Evolutionary conservation across 768 basidiomycete species (phyloP), one percentile per base, ranked within the genome.

Genomic region (Leucocoprinus sp.): DNA sequence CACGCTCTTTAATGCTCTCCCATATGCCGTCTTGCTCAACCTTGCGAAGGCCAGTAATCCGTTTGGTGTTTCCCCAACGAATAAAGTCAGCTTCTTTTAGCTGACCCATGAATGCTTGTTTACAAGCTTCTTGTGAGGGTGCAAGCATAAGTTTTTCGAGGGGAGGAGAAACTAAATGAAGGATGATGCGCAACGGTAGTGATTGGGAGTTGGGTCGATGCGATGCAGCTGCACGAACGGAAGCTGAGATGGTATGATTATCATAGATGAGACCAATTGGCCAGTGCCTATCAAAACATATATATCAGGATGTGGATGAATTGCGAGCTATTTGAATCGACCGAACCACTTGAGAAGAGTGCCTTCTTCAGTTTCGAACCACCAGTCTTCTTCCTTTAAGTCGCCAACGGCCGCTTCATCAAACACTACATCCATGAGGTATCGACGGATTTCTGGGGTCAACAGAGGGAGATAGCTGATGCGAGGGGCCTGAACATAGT

Each of bases 1-100:
- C 59, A 97, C 95, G 90, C 56, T 91, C 85, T 66, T 84, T 84
- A 52, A 99, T 85, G 6, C 93, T 93, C 55, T 96, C 92, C 96
- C 96, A 99, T 45, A 97, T 78, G 0, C 84, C 91, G 60, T 99
- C 96, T 59, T 98, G 89, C 57, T 98, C 95, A 19, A 76, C 80
- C 61, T 93, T 90, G 43, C 92, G 68, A 26, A 99, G 71, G 14
- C 87, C 80, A 1, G 92, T 97, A 69, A 97, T 90, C 27, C 92
- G 78, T 58, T 91, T 90, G 15, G 91, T 93, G 64, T 86, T 96
- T 1, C 96, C 90, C 92, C 93, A 98, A 37, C 95, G 75, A 37
- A 96, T 81, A 58, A 96, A 97, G 61, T 99, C 96, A 0, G 91
- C 93, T 62, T 99, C 95, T 58, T 98, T 96, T 35, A 95, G 63